phyloP scores from a whole-genome alignment of 176 grass and related monocot species.

The Rhipidocladum racemiflorum region DNA sequence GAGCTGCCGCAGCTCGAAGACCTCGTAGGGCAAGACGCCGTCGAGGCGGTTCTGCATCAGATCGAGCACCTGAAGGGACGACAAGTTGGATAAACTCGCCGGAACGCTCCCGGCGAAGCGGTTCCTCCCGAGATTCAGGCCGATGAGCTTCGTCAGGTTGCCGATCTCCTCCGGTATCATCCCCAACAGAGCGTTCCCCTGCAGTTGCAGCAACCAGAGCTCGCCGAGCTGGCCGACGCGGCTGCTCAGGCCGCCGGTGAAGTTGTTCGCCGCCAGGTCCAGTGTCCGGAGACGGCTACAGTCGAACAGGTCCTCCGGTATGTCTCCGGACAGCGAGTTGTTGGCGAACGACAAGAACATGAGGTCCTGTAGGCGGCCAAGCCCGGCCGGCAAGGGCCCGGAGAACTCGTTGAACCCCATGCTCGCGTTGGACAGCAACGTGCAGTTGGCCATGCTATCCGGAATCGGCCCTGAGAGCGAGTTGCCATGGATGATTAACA shows the following conservation, averaged over 20 bases:
- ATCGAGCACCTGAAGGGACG: slow-evolving; percentile 46
- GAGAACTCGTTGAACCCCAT: slow-evolving; percentile 52
- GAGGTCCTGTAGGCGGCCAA: slow-evolving; percentile 52
- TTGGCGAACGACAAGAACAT: slow-evolving; percentile 17
- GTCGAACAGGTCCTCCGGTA: slow-evolving; percentile 76
- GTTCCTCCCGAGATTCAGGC: slow-evolving; percentile 33
- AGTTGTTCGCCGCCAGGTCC: slow-evolving; percentile 34
- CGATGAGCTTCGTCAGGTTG: slow-evolving; percentile 52
- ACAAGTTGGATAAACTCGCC: slow-evolving; percentile 41
- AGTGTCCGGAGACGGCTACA: slow-evolving; percentile 45
- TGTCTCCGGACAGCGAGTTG: slow-evolving; percentile 47
- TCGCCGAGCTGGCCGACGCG: slow-evolving; percentile 35
- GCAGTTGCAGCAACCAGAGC: slow-evolving; percentile 48
- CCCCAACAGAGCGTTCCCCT: slow-evolving; percentile 56
- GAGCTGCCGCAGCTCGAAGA: slow-evolving; percentile 53
- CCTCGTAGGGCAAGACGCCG: slow-evolving; percentile 37
- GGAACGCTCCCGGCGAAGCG: slow-evolving; percentile 50
- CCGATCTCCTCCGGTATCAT: slow-evolving; percentile 65
- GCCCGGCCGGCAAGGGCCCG: slow-evolving; percentile 42
- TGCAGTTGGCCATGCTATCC: slow-evolving; percentile 71
- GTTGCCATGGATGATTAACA: slow-evolving; percentile 29
- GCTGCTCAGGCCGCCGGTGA: slow-evolving; percentile 53
- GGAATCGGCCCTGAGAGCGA: slow-evolving; percentile 58
- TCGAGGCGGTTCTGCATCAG: slow-evolving; percentile 46
- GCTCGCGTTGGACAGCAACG: slow-evolving; percentile 54